Percentiles rank a stretch among this genome's conserved stretches.
Evolutionary conservation across 192 early-diverging fungal species (phyloP).

Genomic region (Jimgerdemannia flammicorona): DNA sequence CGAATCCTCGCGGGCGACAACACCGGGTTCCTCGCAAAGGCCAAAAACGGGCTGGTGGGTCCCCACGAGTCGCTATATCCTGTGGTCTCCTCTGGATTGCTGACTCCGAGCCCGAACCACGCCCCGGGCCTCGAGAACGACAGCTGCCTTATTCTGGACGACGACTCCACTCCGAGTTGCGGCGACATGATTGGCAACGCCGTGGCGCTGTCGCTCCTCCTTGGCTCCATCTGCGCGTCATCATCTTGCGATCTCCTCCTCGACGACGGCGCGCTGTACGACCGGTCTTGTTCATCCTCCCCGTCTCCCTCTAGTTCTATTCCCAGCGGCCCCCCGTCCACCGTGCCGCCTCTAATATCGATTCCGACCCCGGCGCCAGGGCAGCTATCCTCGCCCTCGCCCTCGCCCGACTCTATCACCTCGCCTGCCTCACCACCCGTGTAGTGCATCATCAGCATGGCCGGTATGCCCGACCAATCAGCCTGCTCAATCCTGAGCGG

Average conservation of each 20-base stretch:
- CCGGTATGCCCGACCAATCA: conserved; percentile 45
- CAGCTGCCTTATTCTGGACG: not conserved
- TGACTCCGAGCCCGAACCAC: not conserved
- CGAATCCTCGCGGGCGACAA: no score
- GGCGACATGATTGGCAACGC: not conserved
- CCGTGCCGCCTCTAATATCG: not conserved
- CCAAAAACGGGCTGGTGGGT: not conserved
- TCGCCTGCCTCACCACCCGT: not conserved
- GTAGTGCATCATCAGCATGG: conserved; percentile 45
- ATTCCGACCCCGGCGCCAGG: not conserved
- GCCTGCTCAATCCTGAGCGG: conserved; percentile 45
- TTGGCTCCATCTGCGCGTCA: not conserved
- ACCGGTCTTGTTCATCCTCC: not conserved
- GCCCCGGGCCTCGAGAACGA: not conserved
- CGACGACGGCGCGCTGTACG: not conserved
- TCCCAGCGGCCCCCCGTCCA: conserved; percentile 3
- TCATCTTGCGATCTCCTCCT: not conserved
- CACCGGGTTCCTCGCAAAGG: not conserved
- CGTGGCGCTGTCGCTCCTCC: not conserved
- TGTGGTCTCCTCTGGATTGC: not conserved
- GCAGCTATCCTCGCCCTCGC: not conserved
- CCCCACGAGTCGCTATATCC: not conserved
- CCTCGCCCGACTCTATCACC: no score
- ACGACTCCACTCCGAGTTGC: not conserved
- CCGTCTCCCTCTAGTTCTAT: not conserved